Conservation (phyloP, 495 filamentous ascomycete genomes). For the Hypoxylon intermedium region DNA sequence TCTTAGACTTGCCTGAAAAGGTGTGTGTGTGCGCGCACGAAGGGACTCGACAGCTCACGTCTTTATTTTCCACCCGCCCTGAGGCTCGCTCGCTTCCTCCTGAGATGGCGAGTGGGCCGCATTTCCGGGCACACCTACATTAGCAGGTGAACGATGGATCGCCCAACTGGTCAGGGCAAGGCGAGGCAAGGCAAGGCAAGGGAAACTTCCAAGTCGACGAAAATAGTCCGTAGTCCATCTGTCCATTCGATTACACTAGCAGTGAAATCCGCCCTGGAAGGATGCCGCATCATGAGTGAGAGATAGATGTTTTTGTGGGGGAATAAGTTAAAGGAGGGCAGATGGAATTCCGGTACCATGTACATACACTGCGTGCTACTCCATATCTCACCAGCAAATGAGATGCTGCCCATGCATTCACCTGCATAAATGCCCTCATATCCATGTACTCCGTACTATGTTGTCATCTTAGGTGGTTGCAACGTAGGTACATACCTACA, state of each 20-base stretch:
- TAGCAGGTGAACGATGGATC: constrained; percentile 10
- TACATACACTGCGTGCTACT: constrained; percentile 20
- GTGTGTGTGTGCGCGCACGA: constrained; percentile 14
- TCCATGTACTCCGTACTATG: constrained; percentile 27
- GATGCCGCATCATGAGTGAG: constrained; percentile 28
- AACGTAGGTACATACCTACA: not conserved
- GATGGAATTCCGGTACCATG: constrained; percentile 33
- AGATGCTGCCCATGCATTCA: constrained; percentile 28
- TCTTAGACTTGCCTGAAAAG: constrained; percentile 36
- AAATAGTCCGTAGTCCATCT: constrained; percentile 12
- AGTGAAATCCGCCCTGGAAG: constrained; percentile 19
- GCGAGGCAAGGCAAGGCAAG: no score
- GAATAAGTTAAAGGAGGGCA: constrained; percentile 22
- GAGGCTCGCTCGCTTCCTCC: constrained; percentile 16
- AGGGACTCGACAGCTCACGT: not conserved
- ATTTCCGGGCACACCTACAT: constrained; percentile 39
- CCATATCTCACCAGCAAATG: constrained; percentile 32
- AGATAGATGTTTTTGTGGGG: constrained; percentile 32
- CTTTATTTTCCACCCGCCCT: not conserved
- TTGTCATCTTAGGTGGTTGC: constrained; percentile 17
- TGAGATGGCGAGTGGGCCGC: constrained; percentile 29
- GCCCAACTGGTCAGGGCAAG: constrained; percentile 14
- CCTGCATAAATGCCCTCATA: constrained; percentile 36
- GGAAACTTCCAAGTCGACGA: not conserved
- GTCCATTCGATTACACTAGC: no score